These are phyloP conservation scores for Alternaria sp. DNA, from an alignment of 2,329 filamentous ascomycete species.

Conservation along the genomic window DNA sequence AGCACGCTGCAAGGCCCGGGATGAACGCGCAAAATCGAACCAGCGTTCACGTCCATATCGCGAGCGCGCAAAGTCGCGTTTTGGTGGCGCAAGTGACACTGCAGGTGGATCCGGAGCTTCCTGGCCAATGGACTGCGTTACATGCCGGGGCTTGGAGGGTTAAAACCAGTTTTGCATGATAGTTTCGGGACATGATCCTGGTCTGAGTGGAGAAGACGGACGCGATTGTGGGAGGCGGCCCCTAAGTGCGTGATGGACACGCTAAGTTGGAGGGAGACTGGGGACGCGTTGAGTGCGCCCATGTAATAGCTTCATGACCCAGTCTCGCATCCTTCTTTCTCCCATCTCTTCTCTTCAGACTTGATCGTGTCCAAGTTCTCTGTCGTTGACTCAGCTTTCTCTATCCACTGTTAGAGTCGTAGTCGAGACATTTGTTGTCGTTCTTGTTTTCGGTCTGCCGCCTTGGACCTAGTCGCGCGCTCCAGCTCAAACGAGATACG, in stretches of 20 bases:
- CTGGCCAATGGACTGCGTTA: conserved; percentile 2
- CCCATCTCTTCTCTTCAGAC: conserved; percentile 15
- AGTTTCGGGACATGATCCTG: conserved; percentile 15
- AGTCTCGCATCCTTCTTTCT: conserved; percentile 15
- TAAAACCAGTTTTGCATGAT: not conserved
- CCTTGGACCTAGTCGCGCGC: conserved; percentile 5
- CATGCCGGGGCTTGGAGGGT: conserved; percentile 1
- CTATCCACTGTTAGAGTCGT: not conserved
- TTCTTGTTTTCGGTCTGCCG: not conserved
- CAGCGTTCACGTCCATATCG: conserved; percentile 4
- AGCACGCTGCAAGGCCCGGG: conserved; percentile 12
- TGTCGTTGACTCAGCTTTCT: not conserved
- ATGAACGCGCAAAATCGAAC: conserved; percentile 14
- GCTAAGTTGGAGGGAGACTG: conserved; percentile 23
- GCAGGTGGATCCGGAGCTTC: conserved; percentile 1
- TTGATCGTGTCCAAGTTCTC: not conserved
- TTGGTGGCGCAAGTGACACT: conserved; percentile 4
- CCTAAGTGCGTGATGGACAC: conserved; percentile 26
- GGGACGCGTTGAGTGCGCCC: conserved; percentile 27
- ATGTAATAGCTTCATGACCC: conserved; percentile 21
- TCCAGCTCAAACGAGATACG: conserved; percentile 12
- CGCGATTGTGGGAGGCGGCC: conserved; percentile 21
- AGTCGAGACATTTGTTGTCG: not conserved
- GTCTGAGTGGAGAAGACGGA: conserved; percentile 22
- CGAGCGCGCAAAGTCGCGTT: conserved; percentile 5